Evolutionary conservation across 768 basidiomycete species (phyloP), one percentile per base, ranked within the genome.

Genomic region (Roridomyces roridus): DNA sequence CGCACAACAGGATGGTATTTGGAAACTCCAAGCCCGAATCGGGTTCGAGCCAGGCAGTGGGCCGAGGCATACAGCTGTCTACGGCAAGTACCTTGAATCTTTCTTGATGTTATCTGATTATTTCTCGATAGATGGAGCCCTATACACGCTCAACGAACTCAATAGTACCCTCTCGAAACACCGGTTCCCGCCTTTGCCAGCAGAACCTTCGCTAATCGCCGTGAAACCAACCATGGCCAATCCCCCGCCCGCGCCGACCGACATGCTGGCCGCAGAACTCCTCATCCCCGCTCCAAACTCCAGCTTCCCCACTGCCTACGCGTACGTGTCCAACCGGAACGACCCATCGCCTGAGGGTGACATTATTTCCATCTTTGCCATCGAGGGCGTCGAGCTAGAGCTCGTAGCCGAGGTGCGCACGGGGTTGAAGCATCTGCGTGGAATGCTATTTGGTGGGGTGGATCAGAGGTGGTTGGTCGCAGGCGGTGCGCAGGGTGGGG

Each of bases 321-420:
- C 92, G 15, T 93, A 91, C 66, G 73, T 84, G 11, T 88, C 91
- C 4, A 94, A 92, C 70, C 80, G 92, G 28, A 87, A 91, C 63
- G 85, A 91, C 64, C 86, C 86, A 5, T 80, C 83, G 20, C 75
- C 84, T 0, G 84, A 80, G 42, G 90, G 91, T 21, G 91, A 94
- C 68, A 82, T 83, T 26, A 83, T 94, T 59, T 80, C 89, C 6
- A 81, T 92, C 28, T 92, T 88, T 72, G 76, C 82, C 7, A 76
- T 86, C 39, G 74, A 75, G 9, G 74, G 77, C 17, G 77, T 76
- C 24, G 65, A 69, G 23, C 77, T 85, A 2, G 74, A 80, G 55
- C 75, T 87, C 37, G 76, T 88, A 10, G 73, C 71, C 6, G 89
- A 92, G 66, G 80, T 91, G 18, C 77, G 84, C 46, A 87, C 88